phyloP scores from a whole-genome alignment of 108 stramenopile species.

The Nannochloropsis gaditana region DNA sequence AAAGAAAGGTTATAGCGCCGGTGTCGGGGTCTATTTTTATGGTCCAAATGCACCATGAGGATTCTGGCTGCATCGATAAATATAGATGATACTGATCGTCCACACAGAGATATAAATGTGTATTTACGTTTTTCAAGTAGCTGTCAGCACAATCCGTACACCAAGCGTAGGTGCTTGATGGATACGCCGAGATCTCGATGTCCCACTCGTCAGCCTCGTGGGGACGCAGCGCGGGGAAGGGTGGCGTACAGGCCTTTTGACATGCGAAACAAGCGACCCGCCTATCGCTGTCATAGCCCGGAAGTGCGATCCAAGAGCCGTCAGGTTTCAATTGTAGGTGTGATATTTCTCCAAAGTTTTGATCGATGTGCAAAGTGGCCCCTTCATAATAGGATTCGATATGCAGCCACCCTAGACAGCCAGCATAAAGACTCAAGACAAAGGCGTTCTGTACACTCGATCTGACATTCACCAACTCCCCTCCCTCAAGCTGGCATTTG shows the following conservation, averaged over 20 bases:
- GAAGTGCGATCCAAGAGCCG: background rate
- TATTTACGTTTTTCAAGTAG: background rate
- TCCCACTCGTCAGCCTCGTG: background rate
- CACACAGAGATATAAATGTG: background rate
- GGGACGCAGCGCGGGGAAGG: background rate
- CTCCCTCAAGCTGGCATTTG: background rate
- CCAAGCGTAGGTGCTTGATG: background rate
- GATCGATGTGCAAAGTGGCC: too few relatives aligned
- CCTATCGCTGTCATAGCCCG: background rate
- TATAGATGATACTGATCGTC: background rate
- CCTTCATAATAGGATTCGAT: background rate
- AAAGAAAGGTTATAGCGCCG: background rate
- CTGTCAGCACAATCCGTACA: background rate
- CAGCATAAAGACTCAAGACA: background rate
- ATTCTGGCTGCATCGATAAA: background rate
- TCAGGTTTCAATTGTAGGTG: background rate
- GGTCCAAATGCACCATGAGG: background rate
- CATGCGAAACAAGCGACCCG: background rate
- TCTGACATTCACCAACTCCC: background rate
- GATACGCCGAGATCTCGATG: background rate
- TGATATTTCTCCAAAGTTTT: too few relatives aligned
- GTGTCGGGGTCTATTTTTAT: background rate
- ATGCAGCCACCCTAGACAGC: conserved; percentile 4
- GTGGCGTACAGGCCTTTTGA: background rate
- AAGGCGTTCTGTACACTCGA: background rate